These are phyloP conservation scores for Panicum virgatum DNA, from an alignment of 202 grass and related monocot species.

Conservation along the genomic window DNA sequence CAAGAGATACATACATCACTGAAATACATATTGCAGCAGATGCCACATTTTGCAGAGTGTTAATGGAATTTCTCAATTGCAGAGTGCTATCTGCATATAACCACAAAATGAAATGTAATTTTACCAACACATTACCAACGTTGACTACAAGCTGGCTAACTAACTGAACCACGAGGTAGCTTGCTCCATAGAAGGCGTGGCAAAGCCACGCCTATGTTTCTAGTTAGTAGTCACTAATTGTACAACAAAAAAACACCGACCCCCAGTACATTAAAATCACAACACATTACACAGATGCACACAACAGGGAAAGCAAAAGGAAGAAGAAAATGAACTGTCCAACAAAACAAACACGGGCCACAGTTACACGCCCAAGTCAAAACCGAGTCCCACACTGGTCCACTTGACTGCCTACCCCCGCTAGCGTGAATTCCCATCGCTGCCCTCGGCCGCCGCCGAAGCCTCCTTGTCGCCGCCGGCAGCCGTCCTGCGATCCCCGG, in stretches of 20 bases:
- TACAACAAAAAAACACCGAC: background rate
- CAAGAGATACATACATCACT: no score
- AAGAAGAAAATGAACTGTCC: background rate
- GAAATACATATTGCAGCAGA: no score
- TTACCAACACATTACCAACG: no score
- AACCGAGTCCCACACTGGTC: background rate
- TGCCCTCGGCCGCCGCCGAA: slow-evolving; percentile 17
- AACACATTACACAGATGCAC: background rate
- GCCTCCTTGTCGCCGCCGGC: background rate
- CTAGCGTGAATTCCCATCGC: slow-evolving; percentile 31
- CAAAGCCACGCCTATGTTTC: no score
- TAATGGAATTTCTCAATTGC: no score
- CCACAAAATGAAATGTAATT: no score
- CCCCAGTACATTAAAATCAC: background rate
- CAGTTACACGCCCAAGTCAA: slow-evolving; percentile 19
- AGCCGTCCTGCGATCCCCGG: background rate
- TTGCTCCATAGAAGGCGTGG: no score
- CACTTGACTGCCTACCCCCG: background rate
- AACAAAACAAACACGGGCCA: background rate
- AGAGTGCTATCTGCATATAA: no score
- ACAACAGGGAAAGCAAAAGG: background rate
- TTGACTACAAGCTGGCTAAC: no score
- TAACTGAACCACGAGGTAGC: no score
- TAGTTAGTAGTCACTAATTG: no score
- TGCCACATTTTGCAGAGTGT: no score